phyloP scores from a whole-genome alignment of 495 filamentous ascomycete genomes.

The Chaetomium cochliodes region DNA sequence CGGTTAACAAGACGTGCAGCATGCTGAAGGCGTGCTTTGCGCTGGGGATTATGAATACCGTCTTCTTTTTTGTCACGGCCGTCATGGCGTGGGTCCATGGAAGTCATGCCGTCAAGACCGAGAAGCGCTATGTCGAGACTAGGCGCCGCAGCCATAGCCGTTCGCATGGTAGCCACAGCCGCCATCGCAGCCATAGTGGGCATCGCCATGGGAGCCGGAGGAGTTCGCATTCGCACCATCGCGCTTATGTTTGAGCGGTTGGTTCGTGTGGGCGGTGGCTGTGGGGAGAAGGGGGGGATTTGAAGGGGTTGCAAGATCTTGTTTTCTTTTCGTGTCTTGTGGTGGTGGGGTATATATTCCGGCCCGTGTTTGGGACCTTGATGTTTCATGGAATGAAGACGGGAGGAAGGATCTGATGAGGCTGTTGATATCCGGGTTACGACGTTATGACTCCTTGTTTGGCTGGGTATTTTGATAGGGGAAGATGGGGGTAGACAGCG shows the following conservation, averaged over 20 bases:
- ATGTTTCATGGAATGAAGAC: background rate
- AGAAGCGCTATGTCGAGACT: constrained; percentile 15
- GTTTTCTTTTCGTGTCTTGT: background rate
- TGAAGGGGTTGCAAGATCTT: background rate
- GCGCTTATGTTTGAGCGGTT: constrained; percentile 21
- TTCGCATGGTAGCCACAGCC: constrained; percentile 3
- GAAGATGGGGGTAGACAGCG: background rate
- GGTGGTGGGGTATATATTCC: background rate
- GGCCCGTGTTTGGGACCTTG: background rate
- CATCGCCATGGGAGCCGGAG: constrained; percentile 12
- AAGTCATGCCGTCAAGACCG: constrained; percentile 26
- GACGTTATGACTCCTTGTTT: constrained; percentile 12
- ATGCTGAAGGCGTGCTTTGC: constrained; percentile 89
- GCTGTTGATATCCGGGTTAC: constrained; percentile 12
- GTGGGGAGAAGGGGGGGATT: background rate
- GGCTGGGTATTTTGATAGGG: background rate
- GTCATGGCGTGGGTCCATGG: constrained; percentile 61
- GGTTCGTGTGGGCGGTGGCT: background rate
- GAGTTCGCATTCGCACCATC: constrained; percentile 20
- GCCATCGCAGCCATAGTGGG: constrained; percentile 12
- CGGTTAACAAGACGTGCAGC: constrained; percentile 70
- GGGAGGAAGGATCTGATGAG: background rate
- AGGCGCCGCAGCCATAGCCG: constrained; percentile 14
- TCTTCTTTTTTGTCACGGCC: constrained; percentile 77
- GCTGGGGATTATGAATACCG: constrained; percentile 80